Evolutionary conservation across 2,329 filamentous ascomycete species (phyloP), one percentile per base, ranked within the genome.

Genomic region (Dothidotthia symphoricarpi): DNA sequence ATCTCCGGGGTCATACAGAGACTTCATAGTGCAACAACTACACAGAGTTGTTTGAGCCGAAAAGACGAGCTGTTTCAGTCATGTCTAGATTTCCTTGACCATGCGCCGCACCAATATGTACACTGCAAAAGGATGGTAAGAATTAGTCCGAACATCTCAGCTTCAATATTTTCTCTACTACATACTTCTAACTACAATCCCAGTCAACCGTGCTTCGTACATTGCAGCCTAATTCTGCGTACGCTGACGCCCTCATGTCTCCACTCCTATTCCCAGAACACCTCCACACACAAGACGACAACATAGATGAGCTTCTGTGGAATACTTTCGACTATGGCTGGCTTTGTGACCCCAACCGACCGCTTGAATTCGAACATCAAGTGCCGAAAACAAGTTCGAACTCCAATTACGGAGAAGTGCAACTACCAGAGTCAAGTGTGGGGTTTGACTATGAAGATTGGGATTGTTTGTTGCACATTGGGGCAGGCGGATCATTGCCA

Each of bases 1-100:
- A 41, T 64, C 13, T 53, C 51, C 9, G 57, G 51, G 11, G 31
- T 49, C 41, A 31, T 31, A 14, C 35, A 30, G 13, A 17, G 28
- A 3, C 22, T 37, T 3, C 35, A 26, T 14, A 22, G 10, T 12
- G 6, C 27, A n/a, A 4, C 28, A 31, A 10, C 10, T n/a, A 17
- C 34, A 30, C 9, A 9, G 10, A 22, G 9, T 15, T 16, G n/a
- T 17, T 12, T 6, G 4, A 31, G 28, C 28, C 4, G 26, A 24
- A 15, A n/a, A 15, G 26, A 15, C 12, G 26, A n/a, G 4, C 11
- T 12, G 3, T 39, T 26, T 19, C 14, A 39, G 4, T 3, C 24
- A 5, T 39, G 36, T 19, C 16, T 34, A 10, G 8, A 27, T 4
- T 28, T 39, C n/a, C 16, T 39, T 15, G 36, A 34, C 12, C 9